Evolutionary conservation across 169 alveolate genomes (phyloP).

Genomic region (Plasmodium yoelii): DNA sequence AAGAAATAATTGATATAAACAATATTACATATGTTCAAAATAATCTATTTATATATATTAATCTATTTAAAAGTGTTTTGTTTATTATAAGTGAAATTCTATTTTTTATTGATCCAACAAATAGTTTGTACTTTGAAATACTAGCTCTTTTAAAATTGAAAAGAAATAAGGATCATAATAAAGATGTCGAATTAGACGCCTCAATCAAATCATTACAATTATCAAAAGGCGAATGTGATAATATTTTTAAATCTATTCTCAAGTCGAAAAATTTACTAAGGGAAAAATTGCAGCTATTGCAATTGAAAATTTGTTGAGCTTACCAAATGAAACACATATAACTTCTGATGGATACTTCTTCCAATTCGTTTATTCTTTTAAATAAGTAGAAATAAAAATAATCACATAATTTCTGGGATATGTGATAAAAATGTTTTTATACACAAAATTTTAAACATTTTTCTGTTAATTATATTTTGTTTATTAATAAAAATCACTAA

Average conservation of each 20-base stretch:
- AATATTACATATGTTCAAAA: slow-evolving; percentile 62
- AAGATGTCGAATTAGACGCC: slow-evolving; percentile 42
- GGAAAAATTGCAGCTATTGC: slow-evolving; percentile 69
- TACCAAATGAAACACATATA: neutral
- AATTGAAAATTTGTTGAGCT: slow-evolving; percentile 54
- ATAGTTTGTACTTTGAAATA: slow-evolving; percentile 54
- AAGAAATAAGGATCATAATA: slow-evolving; percentile 4
- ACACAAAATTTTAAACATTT: no score
- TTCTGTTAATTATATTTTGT: no score
- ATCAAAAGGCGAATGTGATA: slow-evolving; percentile 57
- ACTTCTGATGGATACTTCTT: neutral
- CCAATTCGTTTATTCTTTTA: no score
- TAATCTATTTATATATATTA: slow-evolving; percentile 56
- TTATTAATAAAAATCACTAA: no score
- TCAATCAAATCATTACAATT: slow-evolving; percentile 19
- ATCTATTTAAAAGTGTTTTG: slow-evolving; percentile 67
- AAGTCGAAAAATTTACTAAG: slow-evolving; percentile 56
- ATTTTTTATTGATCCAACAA: slow-evolving; percentile 52
- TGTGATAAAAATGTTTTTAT: no score
- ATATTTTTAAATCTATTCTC: slow-evolving; percentile 57
- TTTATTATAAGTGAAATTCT: slow-evolving; percentile 71
- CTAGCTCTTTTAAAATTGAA: slow-evolving; percentile 55
- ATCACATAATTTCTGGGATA: no score
- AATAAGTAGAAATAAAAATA: no score
- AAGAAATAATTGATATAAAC: slow-evolving; percentile 51